Base-by-base conservation (phyloP, 768 basidiomycete genomes). In the Stropharia rugosoannulata region DNA sequence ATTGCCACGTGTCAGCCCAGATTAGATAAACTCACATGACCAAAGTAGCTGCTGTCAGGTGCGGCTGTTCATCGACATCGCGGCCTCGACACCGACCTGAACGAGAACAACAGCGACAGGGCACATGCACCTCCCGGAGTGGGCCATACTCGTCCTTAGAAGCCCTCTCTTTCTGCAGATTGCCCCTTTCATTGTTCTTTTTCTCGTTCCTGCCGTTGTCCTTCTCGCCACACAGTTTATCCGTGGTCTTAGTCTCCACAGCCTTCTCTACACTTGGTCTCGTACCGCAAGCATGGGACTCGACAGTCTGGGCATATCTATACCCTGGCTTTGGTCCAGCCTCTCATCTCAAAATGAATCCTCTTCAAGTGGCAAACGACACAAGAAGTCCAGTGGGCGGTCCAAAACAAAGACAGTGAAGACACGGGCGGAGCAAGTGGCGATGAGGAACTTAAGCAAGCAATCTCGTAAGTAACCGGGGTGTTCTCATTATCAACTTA, bases 301-400 rank as follows among this genome's bases (percentile, higher is more conserved):
- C 51, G 83, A 86, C 57, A 75, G 71, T 51, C 63, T 88, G 29
- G 76, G 78, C n/a, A 67, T 78, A 22, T 70, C 74, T 38, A 70
- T 89, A 25, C 81, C 84, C 13, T 90, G 87, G 88, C 78, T 80
- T 59, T 88, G 87, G 84, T 73, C 74, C n/a, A 62, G 62, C 27
- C 51, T 62, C 22, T 60, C 59, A 29, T 56, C 48, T 10, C 57
- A 52, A 35, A 36, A 59, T 42, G 51, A 60, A 5, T 16, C 44
- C 3, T 44, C 61, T 3, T 25, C 56, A 11, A 48, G 63, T 64
- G 40, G 74, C 13, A 73, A 72, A 62, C 77, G 76, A 63, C 83
- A 75, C 63, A 66, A 75, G 70, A 81, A 78, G 68, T 70, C 75
- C 9, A 62, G 57, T 35, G 57, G 59, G 22, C 47, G 62, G 29